A percentile compares a stretch with the other conserved stretches of the same genome.
Conservation (phyloP, 2,329 filamentous ascomycete genomes). For the Alternaria angustiovoidea region DNA sequence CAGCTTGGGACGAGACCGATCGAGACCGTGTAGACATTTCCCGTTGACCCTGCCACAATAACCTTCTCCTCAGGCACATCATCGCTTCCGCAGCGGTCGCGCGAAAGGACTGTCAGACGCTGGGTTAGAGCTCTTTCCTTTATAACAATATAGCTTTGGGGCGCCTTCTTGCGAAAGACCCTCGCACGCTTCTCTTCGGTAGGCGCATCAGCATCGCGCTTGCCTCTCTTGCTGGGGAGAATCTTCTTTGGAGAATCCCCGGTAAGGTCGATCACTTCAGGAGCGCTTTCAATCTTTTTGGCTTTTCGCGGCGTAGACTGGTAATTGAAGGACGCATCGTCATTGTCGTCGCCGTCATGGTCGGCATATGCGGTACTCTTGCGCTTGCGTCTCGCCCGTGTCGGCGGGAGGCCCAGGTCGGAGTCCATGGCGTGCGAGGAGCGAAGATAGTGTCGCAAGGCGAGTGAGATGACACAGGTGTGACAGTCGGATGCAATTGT, state of each 20-base stretch:
- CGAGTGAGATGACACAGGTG: neutral
- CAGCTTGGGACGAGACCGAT: conserved; percentile 63
- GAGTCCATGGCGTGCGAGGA: conserved; percentile 1
- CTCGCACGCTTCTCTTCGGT: conserved; percentile 44
- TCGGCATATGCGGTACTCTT: conserved; percentile 24
- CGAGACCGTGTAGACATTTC: conserved; percentile 67
- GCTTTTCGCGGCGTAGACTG: conserved; percentile 15
- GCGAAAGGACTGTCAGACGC: conserved; percentile 65
- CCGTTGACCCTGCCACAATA: conserved; percentile 67
- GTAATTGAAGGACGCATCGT: conserved; percentile 2
- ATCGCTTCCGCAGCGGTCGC: conserved; percentile 55
- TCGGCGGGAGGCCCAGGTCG: neutral
- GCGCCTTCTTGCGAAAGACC: conserved; percentile 50
- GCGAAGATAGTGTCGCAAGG: neutral
- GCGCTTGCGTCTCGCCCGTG: conserved; percentile 31
- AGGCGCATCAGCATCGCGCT: conserved; percentile 22
- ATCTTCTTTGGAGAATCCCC: conserved; percentile 23
- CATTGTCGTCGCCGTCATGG: conserved; percentile 20
- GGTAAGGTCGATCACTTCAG: conserved; percentile 19
- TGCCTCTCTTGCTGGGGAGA: conserved; percentile 26
- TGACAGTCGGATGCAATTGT: neutral
- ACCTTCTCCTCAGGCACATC: conserved; percentile 62
- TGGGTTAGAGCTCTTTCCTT: conserved; percentile 60
- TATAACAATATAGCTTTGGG: conserved; percentile 57
- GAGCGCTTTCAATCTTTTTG: conserved; percentile 7